A percentile compares a stretch with the other conserved stretches of the same genome.
Conservation (phyloP, 2,329 filamentous ascomycete species). For the Penicillium frequentans region DNA sequence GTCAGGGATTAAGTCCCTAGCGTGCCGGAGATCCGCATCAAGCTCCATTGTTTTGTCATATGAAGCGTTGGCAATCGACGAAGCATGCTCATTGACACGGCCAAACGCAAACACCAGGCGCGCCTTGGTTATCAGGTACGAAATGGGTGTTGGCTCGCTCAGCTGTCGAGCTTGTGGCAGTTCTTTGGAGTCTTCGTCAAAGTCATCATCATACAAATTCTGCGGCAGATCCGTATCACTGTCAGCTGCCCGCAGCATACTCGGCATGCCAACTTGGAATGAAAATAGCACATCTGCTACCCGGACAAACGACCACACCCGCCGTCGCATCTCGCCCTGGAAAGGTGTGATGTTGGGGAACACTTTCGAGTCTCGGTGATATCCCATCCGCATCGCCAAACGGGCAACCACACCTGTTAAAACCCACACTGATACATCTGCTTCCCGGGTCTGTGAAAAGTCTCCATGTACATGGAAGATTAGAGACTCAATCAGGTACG, state of each 20-base stretch:
- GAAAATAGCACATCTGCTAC: conserved; percentile 65
- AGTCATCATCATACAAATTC: conserved; percentile 67
- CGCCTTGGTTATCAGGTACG: conserved; percentile 51
- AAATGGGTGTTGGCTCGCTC: conserved; percentile 59
- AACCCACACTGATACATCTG: conserved; percentile 61
- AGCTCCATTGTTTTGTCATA: conserved; percentile 64
- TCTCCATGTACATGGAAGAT: conserved; percentile 64
- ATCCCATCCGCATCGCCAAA: conserved; percentile 66
- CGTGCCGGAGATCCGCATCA: conserved; percentile 57
- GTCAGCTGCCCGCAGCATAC: conserved; percentile 64
- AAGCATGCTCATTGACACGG: conserved; percentile 44
- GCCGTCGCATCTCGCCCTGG: conserved; percentile 59
- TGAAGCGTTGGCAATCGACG: conserved; percentile 44
- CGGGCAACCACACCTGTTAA: conserved; percentile 61
- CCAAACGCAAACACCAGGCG: conserved; percentile 45
- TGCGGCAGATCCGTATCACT: conserved; percentile 62
- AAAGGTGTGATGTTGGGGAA: conserved; percentile 61
- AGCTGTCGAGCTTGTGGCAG: conserved; percentile 59
- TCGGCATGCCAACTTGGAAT: conserved; percentile 67
- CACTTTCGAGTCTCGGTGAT: conserved; percentile 62
- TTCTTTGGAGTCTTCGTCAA: conserved; percentile 55
- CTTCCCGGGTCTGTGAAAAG: conserved; percentile 58
- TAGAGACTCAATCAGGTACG: conserved; percentile 61
- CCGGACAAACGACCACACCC: conserved; percentile 51
- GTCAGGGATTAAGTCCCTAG: conserved; percentile 68